Percentiles rank a stretch among this genome's conserved stretches.
Evolutionary conservation across 2,329 filamentous ascomycete genomes (phyloP).

Genomic region (Trichoderma endophyticum): DNA sequence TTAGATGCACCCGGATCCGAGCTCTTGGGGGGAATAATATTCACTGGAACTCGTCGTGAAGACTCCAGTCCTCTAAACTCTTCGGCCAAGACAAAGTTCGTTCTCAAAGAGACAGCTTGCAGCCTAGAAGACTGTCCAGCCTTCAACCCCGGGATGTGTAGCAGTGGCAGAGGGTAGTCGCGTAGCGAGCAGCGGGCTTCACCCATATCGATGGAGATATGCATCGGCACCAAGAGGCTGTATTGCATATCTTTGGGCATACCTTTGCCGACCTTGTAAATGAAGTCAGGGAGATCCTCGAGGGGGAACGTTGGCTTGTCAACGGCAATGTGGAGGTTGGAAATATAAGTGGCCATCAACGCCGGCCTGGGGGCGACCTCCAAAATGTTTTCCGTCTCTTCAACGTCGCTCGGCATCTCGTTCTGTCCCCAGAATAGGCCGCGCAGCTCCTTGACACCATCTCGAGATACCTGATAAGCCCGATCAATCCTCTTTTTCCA

Average conservation of each 20-base stretch:
- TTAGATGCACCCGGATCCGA: slow-evolving; percentile 53
- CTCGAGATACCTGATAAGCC: slow-evolving; percentile 64
- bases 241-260: slow-evolving; percentile 93
- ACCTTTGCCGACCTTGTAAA: slow-evolving; percentile 90
- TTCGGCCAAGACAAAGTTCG: slow-evolving; percentile 94
- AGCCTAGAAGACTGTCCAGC: slow-evolving; percentile 74
- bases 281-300: slow-evolving; percentile 74
- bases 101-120: slow-evolving; percentile 77
- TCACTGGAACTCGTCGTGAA: slow-evolving; percentile 73
- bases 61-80: slow-evolving; percentile 82
- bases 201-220: slow-evolving; percentile 82
- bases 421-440: slow-evolving; percentile 79
- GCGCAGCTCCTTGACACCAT: slow-evolving; percentile 75
- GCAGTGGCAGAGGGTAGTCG: slow-evolving; percentile 87
- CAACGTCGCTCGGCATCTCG: slow-evolving; percentile 74
- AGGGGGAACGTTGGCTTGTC: slow-evolving; percentile 93
- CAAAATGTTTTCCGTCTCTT: slow-evolving; percentile 81
- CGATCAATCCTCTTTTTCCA: slow-evolving; percentile 91
- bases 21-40: slow-evolving; percentile 71
- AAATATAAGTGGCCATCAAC: slow-evolving; percentile 75
- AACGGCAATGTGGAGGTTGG: slow-evolving; percentile 77
- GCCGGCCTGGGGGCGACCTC: slow-evolving; percentile 81
- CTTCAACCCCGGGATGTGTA: slow-evolving; percentile 84
- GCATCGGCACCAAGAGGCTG: slow-evolving; percentile 83
- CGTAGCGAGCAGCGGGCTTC: slow-evolving; percentile 82